Base-by-base conservation (phyloP, 805 yeast genomes). In the Starmerella floricola region DNA sequence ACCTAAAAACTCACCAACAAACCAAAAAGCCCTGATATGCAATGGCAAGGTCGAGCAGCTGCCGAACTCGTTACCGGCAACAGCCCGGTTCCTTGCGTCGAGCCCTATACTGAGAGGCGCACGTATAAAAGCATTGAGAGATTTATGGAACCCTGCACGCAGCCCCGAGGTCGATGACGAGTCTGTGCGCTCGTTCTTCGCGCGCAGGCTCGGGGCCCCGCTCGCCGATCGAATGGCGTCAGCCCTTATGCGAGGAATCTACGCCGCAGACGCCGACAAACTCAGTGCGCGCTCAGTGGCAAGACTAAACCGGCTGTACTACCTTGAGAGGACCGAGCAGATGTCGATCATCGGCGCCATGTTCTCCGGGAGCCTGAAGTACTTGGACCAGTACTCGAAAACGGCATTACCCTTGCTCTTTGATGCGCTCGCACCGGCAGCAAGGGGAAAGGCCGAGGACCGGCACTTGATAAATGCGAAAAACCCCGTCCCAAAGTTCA, bases 201-300 rank as follows among this genome's bases (percentile, higher is more conserved):
- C 64, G 2, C 65, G 96, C 49, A 62, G 95, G 46, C 78, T 86
- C 56, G 87, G 87, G 2, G 64, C 66, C 8, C 54, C 56, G 1
- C 41, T 62, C 10, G 60, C 79, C 4, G 64, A 66, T 8, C 77
- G 82, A 38, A 61, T 88, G 12, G 62, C 81, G 17, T 81, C 94
- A 60, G 97, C 95, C 0, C 62, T 86, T 3, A 66, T 80, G 57
- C 85, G 86, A 55, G 98, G 98, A 0, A 76, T 91, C 1, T 88
- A 86, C 59, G 95, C 94, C 1, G 91, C 84, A n/a, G 94, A 87
- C 59, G 68, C 76, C 2, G 54, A 67, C 5, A 64, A 72, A 42
- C 60, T 88, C 37, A 81, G 94, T 63, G 75, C 79, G 0, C 62
- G 71, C 17, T 56, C 62, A 0, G 62, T 57, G 5, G 67, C 80